Evolutionary conservation across 805 yeast genomes (phyloP).

Genomic region (Maudiozyma saulgeensis): DNA sequence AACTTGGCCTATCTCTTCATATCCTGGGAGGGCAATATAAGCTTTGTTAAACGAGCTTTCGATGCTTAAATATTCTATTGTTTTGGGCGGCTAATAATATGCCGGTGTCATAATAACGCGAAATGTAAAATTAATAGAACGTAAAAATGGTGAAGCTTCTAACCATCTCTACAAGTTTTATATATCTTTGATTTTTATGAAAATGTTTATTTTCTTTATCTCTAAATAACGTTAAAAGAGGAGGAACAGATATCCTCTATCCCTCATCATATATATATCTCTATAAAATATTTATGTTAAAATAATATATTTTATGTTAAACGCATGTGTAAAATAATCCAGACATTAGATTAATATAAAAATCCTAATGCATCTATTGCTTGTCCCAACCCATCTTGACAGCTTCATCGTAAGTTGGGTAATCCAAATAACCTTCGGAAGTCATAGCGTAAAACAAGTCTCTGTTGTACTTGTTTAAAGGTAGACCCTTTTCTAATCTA

Average conservation of each 20-base stretch:
- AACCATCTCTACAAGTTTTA: no score
- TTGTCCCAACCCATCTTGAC: conserved; percentile 11
- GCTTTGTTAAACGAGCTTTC: no score
- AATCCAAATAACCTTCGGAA: conserved; percentile 36
- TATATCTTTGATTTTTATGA: no score
- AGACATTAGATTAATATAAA: neutral
- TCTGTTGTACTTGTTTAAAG: conserved; percentile 39
- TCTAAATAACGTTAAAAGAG: neutral
- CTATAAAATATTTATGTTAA: neutral
- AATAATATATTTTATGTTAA: neutral
- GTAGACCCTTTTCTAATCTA: conserved; percentile 33
- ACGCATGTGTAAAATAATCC: neutral
- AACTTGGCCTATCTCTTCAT: no score
- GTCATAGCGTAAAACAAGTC: conserved; percentile 35
- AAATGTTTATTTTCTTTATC: neutral
- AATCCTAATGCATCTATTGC: conserved; percentile 1
- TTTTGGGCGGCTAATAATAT: neutral
- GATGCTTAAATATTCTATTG: no score
- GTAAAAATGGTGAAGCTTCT: no score
- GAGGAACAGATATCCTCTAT: no score
- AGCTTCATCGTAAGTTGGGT: conserved; percentile 30
- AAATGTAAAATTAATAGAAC: no score
- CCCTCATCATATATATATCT: neutral
- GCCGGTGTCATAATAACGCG: no score
- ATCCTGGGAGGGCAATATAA: no score